Evolutionary conservation across 768 basidiomycete species (phyloP).

Genomic region (Clavaria fumosa): DNA sequence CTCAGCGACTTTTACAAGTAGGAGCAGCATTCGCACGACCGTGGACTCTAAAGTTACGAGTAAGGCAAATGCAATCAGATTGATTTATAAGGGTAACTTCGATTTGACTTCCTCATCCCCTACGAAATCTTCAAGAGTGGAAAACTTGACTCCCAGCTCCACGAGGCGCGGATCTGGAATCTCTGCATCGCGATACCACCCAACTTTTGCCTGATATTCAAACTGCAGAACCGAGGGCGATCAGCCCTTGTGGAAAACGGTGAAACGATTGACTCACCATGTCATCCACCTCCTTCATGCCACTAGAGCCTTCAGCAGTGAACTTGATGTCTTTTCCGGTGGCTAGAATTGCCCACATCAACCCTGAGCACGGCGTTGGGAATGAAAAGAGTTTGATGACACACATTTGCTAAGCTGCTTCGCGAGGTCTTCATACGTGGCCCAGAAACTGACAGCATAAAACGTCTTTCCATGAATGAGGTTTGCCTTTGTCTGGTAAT

Average conservation of each 20-base stretch:
- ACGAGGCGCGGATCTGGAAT: conserved; percentile 9
- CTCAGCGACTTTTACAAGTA: too few species aligned
- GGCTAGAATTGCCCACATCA: conserved; percentile 3
- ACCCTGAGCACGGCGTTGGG: background rate
- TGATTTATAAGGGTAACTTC: too few species aligned
- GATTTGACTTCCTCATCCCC: conserved; percentile 7
- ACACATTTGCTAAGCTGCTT: conserved; percentile 10
- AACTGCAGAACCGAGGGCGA: too few species aligned
- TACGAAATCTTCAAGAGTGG: conserved; percentile 10
- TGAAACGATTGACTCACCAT: too few species aligned
- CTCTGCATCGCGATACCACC: conserved; percentile 5
- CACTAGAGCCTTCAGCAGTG: conserved; percentile 4
- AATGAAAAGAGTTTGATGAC: conserved; percentile 1
- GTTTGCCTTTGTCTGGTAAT: conserved; percentile 7
- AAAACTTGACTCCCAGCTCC: conserved; percentile 10
- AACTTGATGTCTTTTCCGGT: conserved; percentile 10
- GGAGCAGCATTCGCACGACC: too few species aligned
- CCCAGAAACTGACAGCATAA: conserved; percentile 8
- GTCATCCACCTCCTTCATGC: conserved; percentile 10
- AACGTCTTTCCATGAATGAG: conserved; percentile 7
- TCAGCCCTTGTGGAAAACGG: too few species aligned
- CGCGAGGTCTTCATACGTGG: conserved; percentile 10
- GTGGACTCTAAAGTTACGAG: too few species aligned
- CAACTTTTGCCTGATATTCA: conserved; percentile 4
- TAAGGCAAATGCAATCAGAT: too few species aligned